Percentiles rank a stretch among this genome's conserved stretches.
Conservation (phyloP, 768 basidiomycete genomes). For the Holtermanniella nyarrowii region DNA sequence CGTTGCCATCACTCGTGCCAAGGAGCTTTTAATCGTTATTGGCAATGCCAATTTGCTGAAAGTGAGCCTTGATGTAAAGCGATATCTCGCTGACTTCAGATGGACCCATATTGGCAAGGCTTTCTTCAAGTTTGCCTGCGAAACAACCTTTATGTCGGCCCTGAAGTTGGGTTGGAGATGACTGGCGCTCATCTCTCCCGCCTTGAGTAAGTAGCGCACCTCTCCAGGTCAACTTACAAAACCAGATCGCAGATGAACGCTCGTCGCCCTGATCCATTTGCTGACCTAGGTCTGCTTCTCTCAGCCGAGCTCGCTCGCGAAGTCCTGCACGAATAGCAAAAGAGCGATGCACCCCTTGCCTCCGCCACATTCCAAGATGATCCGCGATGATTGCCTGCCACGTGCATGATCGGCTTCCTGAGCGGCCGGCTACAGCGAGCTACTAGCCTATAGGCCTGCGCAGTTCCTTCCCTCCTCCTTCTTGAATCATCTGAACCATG, state of each 20-base stretch:
- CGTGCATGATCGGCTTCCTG: too few species aligned
- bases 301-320: not conserved
- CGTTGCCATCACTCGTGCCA: conserved; percentile 42
- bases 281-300: not conserved
- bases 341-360: too few species aligned
- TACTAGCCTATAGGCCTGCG: too few species aligned
- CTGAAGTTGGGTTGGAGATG: conserved; percentile 13
- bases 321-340: not conserved
- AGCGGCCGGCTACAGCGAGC: too few species aligned
- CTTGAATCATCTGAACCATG: too few species aligned
- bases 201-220: conserved; percentile 20
- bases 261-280: not conserved
- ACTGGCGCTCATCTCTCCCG: conserved; percentile 25
- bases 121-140: conserved; percentile 35
- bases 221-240: not conserved
- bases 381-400: too few species aligned
- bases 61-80: not conserved
- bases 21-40: conserved; percentile 39
- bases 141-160: conserved; percentile 25
- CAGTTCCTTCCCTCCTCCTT: too few species aligned
- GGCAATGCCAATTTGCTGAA: conserved; percentile 37
- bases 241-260: not conserved
- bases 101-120: conserved; percentile 39
- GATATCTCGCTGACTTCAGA: conserved; percentile 1
- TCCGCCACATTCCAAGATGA: too few species aligned